A percentile compares a stretch with the other conserved stretches of the same genome.
Evolutionary conservation across 78 protist species (phyloP).

Genomic region (Corallochytrium limacisporum): DNA sequence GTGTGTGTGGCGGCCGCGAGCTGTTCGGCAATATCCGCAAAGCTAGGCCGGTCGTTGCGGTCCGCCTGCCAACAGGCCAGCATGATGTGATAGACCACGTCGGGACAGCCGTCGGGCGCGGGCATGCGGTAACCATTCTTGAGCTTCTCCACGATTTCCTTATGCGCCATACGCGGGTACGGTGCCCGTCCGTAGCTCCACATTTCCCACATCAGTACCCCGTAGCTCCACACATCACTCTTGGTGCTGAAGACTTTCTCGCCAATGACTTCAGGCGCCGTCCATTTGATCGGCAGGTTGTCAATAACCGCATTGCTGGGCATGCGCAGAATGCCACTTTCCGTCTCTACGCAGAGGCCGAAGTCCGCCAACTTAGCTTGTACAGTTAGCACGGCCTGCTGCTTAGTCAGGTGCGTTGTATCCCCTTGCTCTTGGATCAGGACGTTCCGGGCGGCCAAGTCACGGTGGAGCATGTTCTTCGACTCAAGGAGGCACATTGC

Average conservation of each 20-base stretch:
- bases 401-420: too few species aligned
- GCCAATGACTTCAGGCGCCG: constrained; percentile 12
- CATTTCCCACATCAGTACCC: constrained; percentile 6
- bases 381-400: too few species aligned
- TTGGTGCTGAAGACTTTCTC: not conserved
- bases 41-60: too few species aligned
- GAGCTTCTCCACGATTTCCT: not conserved
- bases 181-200: constrained; percentile 1
- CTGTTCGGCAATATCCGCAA: too few species aligned
- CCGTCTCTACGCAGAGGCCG: too few species aligned
- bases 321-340: too few species aligned
- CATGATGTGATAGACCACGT: too few species aligned
- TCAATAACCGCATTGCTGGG: too few species aligned
- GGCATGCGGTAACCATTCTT: not conserved
- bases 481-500: not conserved
- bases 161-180: not conserved
- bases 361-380: not conserved
- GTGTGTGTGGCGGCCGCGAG: not conserved
- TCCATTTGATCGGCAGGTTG: constrained; percentile 24
- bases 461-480: not conserved
- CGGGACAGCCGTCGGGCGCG: constrained; percentile 1
- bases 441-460: constrained; percentile 7
- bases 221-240: constrained; percentile 16
- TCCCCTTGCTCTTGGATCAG: not conserved
- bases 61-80: too few species aligned